Percentiles rank a stretch among this genome's conserved stretches.
Evolutionary conservation across 1,139 yeast species (phyloP).

Genomic region (Scheffersomyces cryptocercus): DNA sequence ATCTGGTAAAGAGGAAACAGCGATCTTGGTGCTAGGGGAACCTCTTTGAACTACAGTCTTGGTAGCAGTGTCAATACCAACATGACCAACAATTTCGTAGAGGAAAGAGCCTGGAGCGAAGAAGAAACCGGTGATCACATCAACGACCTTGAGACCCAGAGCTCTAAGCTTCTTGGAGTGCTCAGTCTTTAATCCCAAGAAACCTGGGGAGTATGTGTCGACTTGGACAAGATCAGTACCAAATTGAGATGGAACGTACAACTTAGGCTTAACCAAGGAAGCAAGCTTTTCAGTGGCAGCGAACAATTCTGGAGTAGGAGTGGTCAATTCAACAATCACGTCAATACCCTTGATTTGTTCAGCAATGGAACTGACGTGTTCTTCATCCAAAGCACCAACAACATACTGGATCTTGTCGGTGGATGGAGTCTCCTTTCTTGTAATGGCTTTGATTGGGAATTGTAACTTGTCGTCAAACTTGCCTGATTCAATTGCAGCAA

Average conservation of each 20-base stretch:
- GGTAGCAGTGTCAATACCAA: slow-evolving; percentile 37
- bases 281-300: slow-evolving; percentile 34
- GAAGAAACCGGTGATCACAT: slow-evolving; percentile 47
- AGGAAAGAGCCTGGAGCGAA: slow-evolving; percentile 40
- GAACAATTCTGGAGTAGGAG: slow-evolving; percentile 25
- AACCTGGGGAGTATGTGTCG: slow-evolving; percentile 29
- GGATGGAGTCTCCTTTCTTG: slow-evolving; percentile 40
- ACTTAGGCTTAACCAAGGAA: slow-evolving; percentile 43
- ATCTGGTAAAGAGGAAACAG: slow-evolving; percentile 42
- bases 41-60: slow-evolving; percentile 44
- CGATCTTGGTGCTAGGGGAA: slow-evolving; percentile 34
- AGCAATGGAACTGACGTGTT: slow-evolving; percentile 24
- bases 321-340: slow-evolving; percentile 49
- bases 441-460: slow-evolving; percentile 53
- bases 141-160: slow-evolving; percentile 54
- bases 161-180: slow-evolving; percentile 37
- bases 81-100: slow-evolving; percentile 32
- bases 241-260: slow-evolving; percentile 65
- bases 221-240: slow-evolving; percentile 45
- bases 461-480: slow-evolving; percentile 42
- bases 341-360: slow-evolving; percentile 49
- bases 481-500: slow-evolving; percentile 47
- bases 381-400: slow-evolving; percentile 25
- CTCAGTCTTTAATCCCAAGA: slow-evolving; percentile 35
- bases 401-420: slow-evolving; percentile 44